These are phyloP conservation scores for Harringtonia aguacate DNA, from an alignment of 2,329 filamentous ascomycete species.

Conservation along the genomic window DNA sequence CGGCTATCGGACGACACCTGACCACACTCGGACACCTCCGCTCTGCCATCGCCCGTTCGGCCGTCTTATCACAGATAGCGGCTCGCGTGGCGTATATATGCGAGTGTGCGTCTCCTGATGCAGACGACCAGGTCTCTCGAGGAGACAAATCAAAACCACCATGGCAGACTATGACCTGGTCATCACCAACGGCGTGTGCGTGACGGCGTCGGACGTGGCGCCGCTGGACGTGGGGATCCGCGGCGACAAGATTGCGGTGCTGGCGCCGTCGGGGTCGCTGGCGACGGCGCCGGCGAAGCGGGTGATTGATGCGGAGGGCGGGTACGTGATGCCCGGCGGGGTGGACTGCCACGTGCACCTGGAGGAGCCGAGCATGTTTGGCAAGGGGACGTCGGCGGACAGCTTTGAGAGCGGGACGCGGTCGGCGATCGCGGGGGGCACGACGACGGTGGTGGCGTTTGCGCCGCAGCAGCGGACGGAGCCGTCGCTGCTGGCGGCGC, in stretches of 20 bases:
- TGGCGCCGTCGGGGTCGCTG: conserved; percentile 26
- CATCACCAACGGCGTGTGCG: conserved; percentile 30
- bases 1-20: too few relatives aligned
- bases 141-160: too few relatives aligned
- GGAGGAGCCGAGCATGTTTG: conserved; percentile 25
- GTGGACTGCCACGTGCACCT: conserved; percentile 29
- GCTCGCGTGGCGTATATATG: too few relatives aligned
- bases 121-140: too few relatives aligned
- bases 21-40: too few relatives aligned
- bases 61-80: too few relatives aligned
- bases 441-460: conserved; percentile 47
- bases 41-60: too few relatives aligned
- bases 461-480: conserved; percentile 39
- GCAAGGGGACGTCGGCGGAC: conserved; percentile 21
- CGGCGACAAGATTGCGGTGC: conserved; percentile 28
- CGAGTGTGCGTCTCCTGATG: too few relatives aligned
- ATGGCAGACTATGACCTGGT: conserved; percentile 31
- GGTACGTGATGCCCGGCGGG: conserved; percentile 31
- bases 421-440: conserved; percentile 46
- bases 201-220: conserved; percentile 29
- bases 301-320: conserved; percentile 30
- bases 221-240: conserved; percentile 30
- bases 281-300: conserved; percentile 15
- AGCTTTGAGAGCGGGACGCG: conserved; percentile 31
- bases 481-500: conserved; percentile 30